A percentile compares a stretch with the other conserved stretches of the same genome.
Evolutionary conservation across 495 filamentous ascomycete genomes (phyloP).

Genomic region (Elasticomyces elasticus): DNA sequence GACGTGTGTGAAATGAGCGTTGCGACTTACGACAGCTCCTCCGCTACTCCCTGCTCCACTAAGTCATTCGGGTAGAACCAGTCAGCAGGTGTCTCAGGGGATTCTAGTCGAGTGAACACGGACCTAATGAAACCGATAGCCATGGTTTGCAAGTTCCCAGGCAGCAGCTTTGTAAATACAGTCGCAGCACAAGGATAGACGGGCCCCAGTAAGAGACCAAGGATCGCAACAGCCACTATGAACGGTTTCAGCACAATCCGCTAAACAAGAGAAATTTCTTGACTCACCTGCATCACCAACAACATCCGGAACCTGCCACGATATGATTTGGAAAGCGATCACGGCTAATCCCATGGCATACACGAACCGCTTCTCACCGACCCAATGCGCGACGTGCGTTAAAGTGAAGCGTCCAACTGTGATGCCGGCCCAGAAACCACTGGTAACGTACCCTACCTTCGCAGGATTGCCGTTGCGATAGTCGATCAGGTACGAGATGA

Average conservation of each 20-base stretch:
- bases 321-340: conserved; percentile 56
- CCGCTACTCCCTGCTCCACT: conserved; percentile 66
- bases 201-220: conserved; percentile 70
- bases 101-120: too few relatives aligned
- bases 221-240: conserved; percentile 51
- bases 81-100: too few relatives aligned
- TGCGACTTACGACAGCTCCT: conserved; percentile 47
- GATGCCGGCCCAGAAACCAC: conserved; percentile 70
- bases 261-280: background rate
- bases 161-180: conserved; percentile 54
- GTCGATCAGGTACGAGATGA: conserved; percentile 66
- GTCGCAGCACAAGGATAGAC: conserved; percentile 63
- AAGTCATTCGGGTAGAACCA: too few relatives aligned
- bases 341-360: conserved; percentile 49
- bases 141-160: conserved; percentile 52
- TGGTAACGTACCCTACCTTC: conserved; percentile 66
- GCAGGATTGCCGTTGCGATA: conserved; percentile 56
- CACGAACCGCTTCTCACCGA: conserved; percentile 63
- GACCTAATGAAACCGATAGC: conserved; percentile 60
- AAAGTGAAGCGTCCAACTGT: conserved; percentile 63
- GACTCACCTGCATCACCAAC: conserved; percentile 50
- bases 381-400: conserved; percentile 47
- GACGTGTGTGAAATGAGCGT: too few relatives aligned
- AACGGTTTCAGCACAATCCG: background rate
- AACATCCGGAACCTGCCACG: conserved; percentile 65